Evolutionary conservation across 768 basidiomycete genomes (phyloP).

Genomic region (Tulasnella sp.): DNA sequence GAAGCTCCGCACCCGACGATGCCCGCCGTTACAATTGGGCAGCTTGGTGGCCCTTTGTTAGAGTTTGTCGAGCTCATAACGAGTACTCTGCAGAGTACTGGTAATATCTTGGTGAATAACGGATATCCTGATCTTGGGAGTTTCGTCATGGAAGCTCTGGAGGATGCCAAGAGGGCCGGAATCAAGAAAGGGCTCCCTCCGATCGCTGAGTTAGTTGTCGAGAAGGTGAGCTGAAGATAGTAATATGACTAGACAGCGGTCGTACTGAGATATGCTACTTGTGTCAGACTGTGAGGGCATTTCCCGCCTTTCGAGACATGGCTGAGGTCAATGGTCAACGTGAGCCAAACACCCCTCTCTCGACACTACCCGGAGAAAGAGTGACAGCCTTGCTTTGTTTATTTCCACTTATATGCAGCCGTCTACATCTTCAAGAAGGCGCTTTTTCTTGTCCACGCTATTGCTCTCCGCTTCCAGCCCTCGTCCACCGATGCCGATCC

Average conservation of each 20-base stretch:
- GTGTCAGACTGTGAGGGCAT: constrained; percentile 53
- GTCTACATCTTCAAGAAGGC: constrained; percentile 88
- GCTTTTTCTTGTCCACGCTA: constrained; percentile 63
- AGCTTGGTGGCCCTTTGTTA: constrained; percentile 62
- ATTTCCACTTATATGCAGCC: constrained; percentile 32
- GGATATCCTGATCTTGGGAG: constrained; percentile 62
- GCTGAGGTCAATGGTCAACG: constrained; percentile 50
- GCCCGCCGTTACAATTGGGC: constrained; percentile 58
- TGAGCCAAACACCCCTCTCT: constrained; percentile 28
- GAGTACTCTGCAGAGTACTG: constrained; percentile 58
- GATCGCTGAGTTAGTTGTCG: constrained; percentile 48
- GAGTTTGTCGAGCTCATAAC: constrained; percentile 62
- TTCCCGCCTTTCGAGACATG: constrained; percentile 80
- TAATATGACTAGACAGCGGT: too few relatives aligned
- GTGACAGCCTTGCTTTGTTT: background rate
- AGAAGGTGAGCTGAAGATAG: constrained; percentile 37
- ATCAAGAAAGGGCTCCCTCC: constrained; percentile 25
- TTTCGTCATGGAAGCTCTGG: constrained; percentile 61
- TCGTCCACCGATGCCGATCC: constrained; percentile 35
- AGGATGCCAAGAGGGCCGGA: constrained; percentile 35
- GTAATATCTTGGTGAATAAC: constrained; percentile 42
- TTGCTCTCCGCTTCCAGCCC: constrained; percentile 54
- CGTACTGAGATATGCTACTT: too few relatives aligned
- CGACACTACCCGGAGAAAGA: background rate
- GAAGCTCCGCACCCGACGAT: constrained; percentile 62